Evolutionary conservation across 1,139 yeast genomes (phyloP), one percentile per base, ranked within the genome.

Genomic region (Blastobotrys ciferrii): DNA sequence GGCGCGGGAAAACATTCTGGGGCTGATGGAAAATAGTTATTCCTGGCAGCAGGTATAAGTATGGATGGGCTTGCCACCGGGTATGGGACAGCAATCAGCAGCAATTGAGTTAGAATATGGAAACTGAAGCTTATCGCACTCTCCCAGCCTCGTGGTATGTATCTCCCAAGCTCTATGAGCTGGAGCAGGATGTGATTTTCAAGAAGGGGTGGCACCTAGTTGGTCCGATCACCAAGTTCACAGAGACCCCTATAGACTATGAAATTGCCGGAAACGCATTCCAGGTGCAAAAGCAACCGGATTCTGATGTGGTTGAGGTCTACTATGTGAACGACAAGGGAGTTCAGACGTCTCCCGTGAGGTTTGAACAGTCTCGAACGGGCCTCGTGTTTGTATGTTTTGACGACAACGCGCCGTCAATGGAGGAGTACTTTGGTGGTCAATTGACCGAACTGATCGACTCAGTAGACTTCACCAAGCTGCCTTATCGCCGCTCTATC

Each of bases 131-230:
- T 6, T 19, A 33, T 12, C 38, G 43, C 15, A 46, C 49, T 12
- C 39, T 46, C 13, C 49, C 49, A 37, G 49, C 49, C 5, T 42
- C 46, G 17, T 46, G 49, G 49, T 46, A 31, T 31, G 39, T 32
- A 9, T 42, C 46, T 19, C 42, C 41, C 25, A 46, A 46, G 42
- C 39, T 46, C n/a, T 31, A 31, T 38, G 39, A 37, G 17, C 46
- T 46, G 12, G 49, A 46, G 36, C 39, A 28, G 17, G 15, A 46
- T 12, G 14, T n/a, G 11, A 46, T 46, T 19, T 46, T 46, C 32
- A 17, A 42, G 6, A 15, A 42, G 28, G 32, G 46, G 17, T 46
- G 49, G 49, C 49, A 46, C 30, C 30, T 46, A 38, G 43, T 46
- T 13, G 49, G 49, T 2, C 49, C 49, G 9, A 45, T 46, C 31